These are phyloP conservation scores for Truncatella angustata DNA, from an alignment of 2,329 filamentous ascomycete genomes.

Conservation along the genomic window DNA sequence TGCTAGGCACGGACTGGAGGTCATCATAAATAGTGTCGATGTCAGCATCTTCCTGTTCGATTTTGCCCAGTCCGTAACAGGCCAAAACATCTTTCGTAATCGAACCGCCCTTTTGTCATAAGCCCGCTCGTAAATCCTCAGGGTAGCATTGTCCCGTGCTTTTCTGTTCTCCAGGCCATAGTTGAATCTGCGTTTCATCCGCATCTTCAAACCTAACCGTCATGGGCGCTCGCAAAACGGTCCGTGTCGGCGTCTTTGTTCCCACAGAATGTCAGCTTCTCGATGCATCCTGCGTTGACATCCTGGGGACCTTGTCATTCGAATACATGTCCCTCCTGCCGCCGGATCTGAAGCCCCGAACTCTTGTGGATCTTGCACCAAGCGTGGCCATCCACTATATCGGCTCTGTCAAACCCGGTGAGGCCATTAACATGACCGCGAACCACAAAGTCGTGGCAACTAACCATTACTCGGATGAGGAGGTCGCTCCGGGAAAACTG, in stretches of 20 bases:
- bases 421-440: constrained; percentile 41
- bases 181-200: not conserved
- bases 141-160: not conserved
- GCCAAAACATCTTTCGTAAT: too few species aligned
- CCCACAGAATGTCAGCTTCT: constrained; percentile 46
- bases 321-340: constrained; percentile 39
- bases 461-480: constrained; percentile 41
- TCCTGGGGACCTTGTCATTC: constrained; percentile 44
- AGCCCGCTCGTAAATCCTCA: too few species aligned
- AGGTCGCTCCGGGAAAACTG: constrained; percentile 48
- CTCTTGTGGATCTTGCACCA: constrained; percentile 40
- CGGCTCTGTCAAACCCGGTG: constrained; percentile 33
- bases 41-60: too few species aligned
- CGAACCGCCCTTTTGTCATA: too few species aligned
- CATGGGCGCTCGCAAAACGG: constrained; percentile 13
- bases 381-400: constrained; percentile 46
- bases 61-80: too few species aligned
- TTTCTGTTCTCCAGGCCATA: not conserved
- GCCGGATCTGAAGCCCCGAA: constrained; percentile 31
- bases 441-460: constrained; percentile 37
- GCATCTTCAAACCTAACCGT: too few species aligned
- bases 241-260: constrained; percentile 51
- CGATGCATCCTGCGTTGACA: constrained; percentile 49
- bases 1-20: too few species aligned
- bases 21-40: too few species aligned